Evolutionary conservation across 108 stramenopile genomes (phyloP).

Genomic region (Skeletonema potamos): DNA sequence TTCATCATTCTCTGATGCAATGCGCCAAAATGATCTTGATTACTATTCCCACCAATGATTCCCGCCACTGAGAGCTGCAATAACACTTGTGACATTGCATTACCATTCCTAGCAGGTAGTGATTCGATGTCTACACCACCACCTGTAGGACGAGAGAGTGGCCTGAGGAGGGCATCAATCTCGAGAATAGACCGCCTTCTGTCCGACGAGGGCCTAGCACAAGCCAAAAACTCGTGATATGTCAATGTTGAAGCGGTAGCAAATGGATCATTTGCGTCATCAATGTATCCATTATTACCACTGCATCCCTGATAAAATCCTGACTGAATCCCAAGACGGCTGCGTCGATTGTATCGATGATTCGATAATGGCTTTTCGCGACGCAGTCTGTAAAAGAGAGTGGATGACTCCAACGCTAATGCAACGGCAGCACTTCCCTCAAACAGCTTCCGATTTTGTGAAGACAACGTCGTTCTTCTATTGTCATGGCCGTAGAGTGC

Average conservation of each 20-base stretch:
- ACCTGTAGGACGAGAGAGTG: slow-evolving; percentile 18
- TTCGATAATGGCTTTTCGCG: neutral
- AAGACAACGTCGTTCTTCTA: neutral
- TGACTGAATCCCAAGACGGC: slow-evolving; percentile 47
- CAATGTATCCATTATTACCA: slow-evolving; percentile 8
- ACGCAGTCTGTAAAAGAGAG: slow-evolving; percentile 62
- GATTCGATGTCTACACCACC: neutral
- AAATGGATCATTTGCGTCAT: slow-evolving; percentile 32
- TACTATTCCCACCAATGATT: neutral
- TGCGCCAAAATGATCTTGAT: slow-evolving; percentile 15
- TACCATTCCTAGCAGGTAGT: neutral
- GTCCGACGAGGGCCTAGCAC: slow-evolving; percentile 54
- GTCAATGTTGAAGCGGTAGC: slow-evolving; percentile 50
- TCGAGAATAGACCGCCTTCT: slow-evolving; percentile 57
- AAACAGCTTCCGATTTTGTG: slow-evolving; percentile 43
- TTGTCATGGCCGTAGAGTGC: slow-evolving; percentile 9
- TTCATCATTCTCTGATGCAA: slow-evolving; percentile 35
- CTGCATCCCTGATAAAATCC: slow-evolving; percentile 49
- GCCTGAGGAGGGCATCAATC: slow-evolving; percentile 54
- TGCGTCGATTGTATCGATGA: neutral
- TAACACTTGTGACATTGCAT: slow-evolving; percentile 6
- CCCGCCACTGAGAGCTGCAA: slow-evolving; percentile 8
- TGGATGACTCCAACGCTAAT: slow-evolving; percentile 68
- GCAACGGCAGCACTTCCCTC: slow-evolving; percentile 61
- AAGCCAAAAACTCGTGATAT: slow-evolving; percentile 65